Conservation (phyloP, 139 green algal genomes). For the Pseudopediastrum boryanum region DNA sequence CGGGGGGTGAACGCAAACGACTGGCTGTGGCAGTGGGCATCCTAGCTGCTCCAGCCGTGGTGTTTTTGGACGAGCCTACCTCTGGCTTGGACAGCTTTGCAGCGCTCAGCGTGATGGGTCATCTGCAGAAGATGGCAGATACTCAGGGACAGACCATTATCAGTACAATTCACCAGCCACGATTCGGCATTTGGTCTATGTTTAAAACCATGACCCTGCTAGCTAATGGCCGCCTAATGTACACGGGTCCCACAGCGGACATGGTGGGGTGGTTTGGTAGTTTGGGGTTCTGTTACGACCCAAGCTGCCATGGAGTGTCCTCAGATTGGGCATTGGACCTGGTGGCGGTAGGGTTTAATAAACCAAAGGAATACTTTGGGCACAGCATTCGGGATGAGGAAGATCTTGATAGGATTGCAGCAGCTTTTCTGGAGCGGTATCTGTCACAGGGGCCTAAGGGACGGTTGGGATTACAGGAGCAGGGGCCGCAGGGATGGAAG, state of each 20-base stretch:
- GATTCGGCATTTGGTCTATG: slow-evolving; percentile 76
- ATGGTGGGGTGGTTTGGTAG: slow-evolving; percentile 42
- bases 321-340: slow-evolving; percentile 61
- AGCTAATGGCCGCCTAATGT: slow-evolving; percentile 45
- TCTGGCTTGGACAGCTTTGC: slow-evolving; percentile 57
- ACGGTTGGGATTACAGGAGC: too few species aligned
- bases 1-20: slow-evolving; percentile 84
- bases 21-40: slow-evolving; percentile 81
- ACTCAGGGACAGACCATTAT: slow-evolving; percentile 67
- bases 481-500: too few species aligned
- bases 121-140: slow-evolving; percentile 25
- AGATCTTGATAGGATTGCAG: too few species aligned
- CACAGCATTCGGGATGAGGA: too few species aligned
- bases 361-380: too few species aligned
- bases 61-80: slow-evolving; percentile 87
- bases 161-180: slow-evolving; percentile 79
- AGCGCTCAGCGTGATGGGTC: slow-evolving; percentile 31
- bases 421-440: too few species aligned
- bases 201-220: slow-evolving; percentile 92
- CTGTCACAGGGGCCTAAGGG: too few species aligned
- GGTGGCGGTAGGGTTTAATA: slow-evolving; percentile 66
- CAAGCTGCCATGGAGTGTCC: slow-evolving; percentile 22
- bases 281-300: slow-evolving; percentile 30
- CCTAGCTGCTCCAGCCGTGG: slow-evolving; percentile 54
- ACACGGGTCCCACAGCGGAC: slow-evolving; percentile 29